Conservation (phyloP, 163 green algal genomes). For the Chloroidium sp. region DNA sequence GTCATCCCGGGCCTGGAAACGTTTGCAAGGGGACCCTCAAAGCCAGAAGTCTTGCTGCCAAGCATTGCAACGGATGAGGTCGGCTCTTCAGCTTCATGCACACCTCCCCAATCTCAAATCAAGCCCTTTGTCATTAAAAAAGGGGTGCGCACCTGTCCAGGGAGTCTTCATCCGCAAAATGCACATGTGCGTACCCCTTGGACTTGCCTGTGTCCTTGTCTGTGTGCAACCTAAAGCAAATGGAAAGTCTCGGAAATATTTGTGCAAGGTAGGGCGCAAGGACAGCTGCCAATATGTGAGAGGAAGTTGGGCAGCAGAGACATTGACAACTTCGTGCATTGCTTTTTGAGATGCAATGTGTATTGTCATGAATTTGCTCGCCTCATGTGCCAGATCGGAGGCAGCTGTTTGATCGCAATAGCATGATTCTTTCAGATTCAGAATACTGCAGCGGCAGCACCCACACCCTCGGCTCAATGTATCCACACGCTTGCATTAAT, state of each 20-base stretch:
- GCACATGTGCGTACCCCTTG: slow-evolving; percentile 78
- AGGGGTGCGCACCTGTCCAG: slow-evolving; percentile 38
- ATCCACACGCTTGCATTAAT: background rate
- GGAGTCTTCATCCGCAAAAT: slow-evolving; percentile 58
- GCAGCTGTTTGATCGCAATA: too few species aligned
- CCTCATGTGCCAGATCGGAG: too few species aligned
- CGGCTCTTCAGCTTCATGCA: background rate
- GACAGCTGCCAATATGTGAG: slow-evolving; percentile 14
- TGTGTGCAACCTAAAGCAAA: slow-evolving; percentile 49
- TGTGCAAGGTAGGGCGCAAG: too few species aligned
- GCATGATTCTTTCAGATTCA: too few species aligned
- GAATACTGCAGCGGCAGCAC: too few species aligned
- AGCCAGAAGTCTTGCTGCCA: background rate
- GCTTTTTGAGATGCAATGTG: too few species aligned
- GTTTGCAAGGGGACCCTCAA: background rate
- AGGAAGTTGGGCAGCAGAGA: background rate
- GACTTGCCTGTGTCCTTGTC: slow-evolving; percentile 61
- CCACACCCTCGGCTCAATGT: background rate
- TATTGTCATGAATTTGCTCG: too few species aligned
- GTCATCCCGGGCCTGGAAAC: too few species aligned
- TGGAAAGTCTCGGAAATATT: too few species aligned
- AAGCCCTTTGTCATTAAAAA: background rate
- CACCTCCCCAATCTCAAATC: background rate
- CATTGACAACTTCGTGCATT: background rate
- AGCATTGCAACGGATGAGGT: background rate